Percentiles rank a stretch among this genome's conserved stretches.
Evolutionary conservation across 495 filamentous ascomycete genomes (phyloP).

Genomic region (Collariella sp.): DNA sequence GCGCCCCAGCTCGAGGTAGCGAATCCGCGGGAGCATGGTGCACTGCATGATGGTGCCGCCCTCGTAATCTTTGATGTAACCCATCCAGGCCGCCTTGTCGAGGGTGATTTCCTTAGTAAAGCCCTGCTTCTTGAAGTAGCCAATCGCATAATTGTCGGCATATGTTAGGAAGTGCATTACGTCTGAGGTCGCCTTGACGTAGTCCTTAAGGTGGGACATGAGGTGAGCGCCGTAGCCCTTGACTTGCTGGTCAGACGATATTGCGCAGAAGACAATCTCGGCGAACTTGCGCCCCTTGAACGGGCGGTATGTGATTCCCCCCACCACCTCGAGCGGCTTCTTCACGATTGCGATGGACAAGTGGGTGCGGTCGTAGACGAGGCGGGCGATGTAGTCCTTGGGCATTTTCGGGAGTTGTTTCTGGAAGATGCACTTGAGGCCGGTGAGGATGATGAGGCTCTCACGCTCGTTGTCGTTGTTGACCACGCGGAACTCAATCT

Average conservation of each 20-base stretch:
- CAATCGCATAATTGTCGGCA: constrained; percentile 97
- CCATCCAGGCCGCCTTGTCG: constrained; percentile 90
- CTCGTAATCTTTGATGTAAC: constrained; percentile 99
- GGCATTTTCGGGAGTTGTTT: constrained; percentile 99
- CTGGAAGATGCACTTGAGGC: constrained; percentile 96
- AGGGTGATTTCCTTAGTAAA: constrained; percentile 98
- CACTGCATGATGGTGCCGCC: constrained; percentile 99
- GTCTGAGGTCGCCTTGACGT: constrained; percentile 91
- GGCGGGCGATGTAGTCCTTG: constrained; percentile 93
- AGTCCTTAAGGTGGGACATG: constrained; percentile 98
- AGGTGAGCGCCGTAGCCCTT: constrained; percentile 97
- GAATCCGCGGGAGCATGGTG: constrained; percentile 88
- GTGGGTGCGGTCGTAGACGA: constrained; percentile 96
- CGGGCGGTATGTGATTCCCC: constrained; percentile 93
- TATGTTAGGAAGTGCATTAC: constrained; percentile 99
- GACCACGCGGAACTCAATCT: constrained; percentile 95
- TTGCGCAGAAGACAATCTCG: constrained; percentile 97
- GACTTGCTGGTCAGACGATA: constrained; percentile 95
- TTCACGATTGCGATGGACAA: constrained; percentile 95
- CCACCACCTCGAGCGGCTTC: constrained; percentile 88
- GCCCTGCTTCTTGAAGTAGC: constrained; percentile 98
- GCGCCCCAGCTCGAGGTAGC: constrained; percentile 86
- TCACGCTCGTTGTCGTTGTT: constrained; percentile 89
- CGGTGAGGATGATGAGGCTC: constrained; percentile 88
- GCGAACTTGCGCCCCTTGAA: constrained; percentile 91